Evolutionary conservation across 164 flowering plant species (phyloP).

Genomic region (Pachysandra terminalis): DNA sequence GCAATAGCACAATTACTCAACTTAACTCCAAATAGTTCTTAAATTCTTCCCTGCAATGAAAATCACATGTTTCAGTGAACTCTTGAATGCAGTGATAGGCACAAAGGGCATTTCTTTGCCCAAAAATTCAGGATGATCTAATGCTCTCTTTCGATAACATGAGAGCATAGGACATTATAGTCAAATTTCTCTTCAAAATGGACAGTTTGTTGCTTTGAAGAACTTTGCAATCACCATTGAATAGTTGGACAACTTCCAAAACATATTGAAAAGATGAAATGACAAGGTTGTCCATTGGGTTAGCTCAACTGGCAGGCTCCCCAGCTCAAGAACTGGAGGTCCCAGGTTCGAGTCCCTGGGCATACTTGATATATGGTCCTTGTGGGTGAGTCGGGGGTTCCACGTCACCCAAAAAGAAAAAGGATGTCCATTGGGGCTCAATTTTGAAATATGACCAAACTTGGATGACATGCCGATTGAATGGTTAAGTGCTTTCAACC

Average conservation of each 20-base stretch:
- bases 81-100: background rate
- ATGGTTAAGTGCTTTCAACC: background rate
- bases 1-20: constrained; percentile 29
- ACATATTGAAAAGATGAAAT: background rate
- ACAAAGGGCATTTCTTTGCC: background rate
- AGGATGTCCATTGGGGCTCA: no score
- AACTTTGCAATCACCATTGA: background rate
- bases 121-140: background rate
- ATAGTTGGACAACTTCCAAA: background rate
- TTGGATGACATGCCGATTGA: background rate
- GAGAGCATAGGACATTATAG: no score
- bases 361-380: no score
- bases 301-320: no score
- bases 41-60: constrained; percentile 32
- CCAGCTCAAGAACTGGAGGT: no score
- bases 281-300: background rate
- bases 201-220: no score
- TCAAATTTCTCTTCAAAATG: no score
- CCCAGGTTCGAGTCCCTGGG: no score
- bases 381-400: no score
- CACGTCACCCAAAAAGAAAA: no score
- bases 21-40: constrained; percentile 29
- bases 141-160: no score
- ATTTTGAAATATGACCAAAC: background rate
- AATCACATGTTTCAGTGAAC: background rate